A percentile compares a stretch with the other conserved stretches of the same genome.
Conservation (phyloP, 768 basidiomycete genomes). For the Lentinula sp. region DNA sequence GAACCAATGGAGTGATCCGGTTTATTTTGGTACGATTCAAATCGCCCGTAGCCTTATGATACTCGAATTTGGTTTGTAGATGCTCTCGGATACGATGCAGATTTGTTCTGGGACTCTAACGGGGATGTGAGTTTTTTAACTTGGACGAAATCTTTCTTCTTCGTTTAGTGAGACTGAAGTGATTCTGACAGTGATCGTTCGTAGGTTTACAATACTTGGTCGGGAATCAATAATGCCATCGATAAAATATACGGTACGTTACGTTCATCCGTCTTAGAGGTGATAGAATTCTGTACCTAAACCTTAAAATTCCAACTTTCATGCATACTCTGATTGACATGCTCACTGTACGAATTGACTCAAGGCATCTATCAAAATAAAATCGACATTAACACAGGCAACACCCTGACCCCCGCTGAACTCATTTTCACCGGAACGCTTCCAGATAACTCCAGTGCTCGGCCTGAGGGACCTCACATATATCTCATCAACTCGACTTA, state of each 20-base stretch:
- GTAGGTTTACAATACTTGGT: conserved; percentile 31
- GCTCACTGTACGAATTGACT: neutral
- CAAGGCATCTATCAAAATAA: conserved; percentile 35
- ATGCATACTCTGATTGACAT: too few relatives aligned
- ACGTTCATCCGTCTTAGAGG: neutral
- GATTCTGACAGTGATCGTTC: neutral
- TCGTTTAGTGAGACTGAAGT: neutral
- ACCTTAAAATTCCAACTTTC: too few relatives aligned
- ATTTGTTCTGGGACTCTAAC: conserved; percentile 35
- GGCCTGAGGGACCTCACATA: conserved; percentile 36
- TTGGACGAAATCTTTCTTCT: neutral
- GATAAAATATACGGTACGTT: conserved; percentile 33
- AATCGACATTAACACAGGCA: conserved; percentile 29
- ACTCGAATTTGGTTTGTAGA: conserved; percentile 13
- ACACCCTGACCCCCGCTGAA: conserved; percentile 27
- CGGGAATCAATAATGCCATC: conserved; percentile 29
- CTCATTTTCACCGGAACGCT: conserved; percentile 31
- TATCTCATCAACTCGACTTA: conserved; percentile 32
- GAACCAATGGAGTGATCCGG: conserved; percentile 32
- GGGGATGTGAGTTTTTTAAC: conserved; percentile 21
- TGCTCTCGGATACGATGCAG: conserved; percentile 30
- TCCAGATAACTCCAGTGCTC: conserved; percentile 23
- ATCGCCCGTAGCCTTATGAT: neutral
- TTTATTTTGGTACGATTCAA: conserved; percentile 27
- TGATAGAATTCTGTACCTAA: neutral